Evolutionary conservation across 768 basidiomycete species (phyloP).

Genomic region (Leccinum pellstonianum): DNA sequence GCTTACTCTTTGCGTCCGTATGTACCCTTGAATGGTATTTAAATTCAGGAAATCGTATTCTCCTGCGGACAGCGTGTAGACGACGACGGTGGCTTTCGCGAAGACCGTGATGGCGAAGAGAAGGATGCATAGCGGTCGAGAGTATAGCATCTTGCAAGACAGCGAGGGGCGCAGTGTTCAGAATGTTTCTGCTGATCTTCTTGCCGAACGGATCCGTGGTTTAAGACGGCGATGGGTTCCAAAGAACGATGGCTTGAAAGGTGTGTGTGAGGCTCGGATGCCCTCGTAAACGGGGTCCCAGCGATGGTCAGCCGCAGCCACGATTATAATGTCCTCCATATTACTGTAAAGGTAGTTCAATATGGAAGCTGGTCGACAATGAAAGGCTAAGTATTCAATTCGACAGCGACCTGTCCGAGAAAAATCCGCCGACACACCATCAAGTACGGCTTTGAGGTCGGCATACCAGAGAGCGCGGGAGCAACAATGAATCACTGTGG

Average conservation of each 20-base stretch:
- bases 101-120: constrained; percentile 20
- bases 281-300: constrained; percentile 6
- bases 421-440: neutral
- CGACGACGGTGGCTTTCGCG: constrained; percentile 18
- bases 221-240: neutral
- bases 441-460: neutral
- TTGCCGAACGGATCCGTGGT: neutral
- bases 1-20: constrained; percentile 22
- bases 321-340: constrained; percentile 5
- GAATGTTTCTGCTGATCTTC: neutral
- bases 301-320: constrained; percentile 8
- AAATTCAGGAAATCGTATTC: constrained; percentile 15
- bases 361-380: neutral
- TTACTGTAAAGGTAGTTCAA: neutral
- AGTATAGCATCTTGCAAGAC: constrained; percentile 16
- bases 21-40: constrained; percentile 21
- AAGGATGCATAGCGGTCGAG: constrained; percentile 14
- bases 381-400: neutral
- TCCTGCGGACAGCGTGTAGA: constrained; percentile 22
- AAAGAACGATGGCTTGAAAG: neutral
- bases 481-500: no score
- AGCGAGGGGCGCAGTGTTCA: neutral
- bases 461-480: neutral
- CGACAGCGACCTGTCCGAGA: neutral
- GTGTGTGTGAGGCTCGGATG: neutral